These are phyloP conservation scores for Trichophyton equinum DNA, from an alignment of 2,329 filamentous ascomycete species.

Conservation along the genomic window DNA sequence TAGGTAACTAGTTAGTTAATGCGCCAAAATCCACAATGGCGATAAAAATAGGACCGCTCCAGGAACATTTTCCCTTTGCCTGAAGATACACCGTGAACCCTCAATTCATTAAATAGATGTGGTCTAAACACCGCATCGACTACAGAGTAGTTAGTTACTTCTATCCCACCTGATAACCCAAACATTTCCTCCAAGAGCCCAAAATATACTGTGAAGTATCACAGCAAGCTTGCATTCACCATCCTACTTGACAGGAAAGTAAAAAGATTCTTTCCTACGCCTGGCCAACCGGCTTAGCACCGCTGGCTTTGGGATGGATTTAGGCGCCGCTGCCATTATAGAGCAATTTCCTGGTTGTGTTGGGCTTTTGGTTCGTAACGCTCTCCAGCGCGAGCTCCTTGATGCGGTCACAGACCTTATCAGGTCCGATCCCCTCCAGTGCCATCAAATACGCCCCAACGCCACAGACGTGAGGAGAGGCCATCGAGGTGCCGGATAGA, in stretches of 20 bases:
- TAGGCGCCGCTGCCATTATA: slow-evolving; percentile 17
- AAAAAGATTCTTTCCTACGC: neutral
- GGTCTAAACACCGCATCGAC: neutral
- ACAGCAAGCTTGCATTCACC: neutral
- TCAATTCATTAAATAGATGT: neutral
- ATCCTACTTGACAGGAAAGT: neutral
- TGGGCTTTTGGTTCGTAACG: slow-evolving; percentile 14
- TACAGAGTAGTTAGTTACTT: neutral
- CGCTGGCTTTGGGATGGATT: neutral
- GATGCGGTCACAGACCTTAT: slow-evolving; percentile 37
- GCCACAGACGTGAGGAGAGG: slow-evolving; percentile 39
- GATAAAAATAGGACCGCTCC: too few species aligned
- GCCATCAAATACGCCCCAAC: slow-evolving; percentile 41
- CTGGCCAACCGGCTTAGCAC: neutral
- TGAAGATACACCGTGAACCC: too few species aligned
- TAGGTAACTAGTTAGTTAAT: too few species aligned
- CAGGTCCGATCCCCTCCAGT: slow-evolving; percentile 38
- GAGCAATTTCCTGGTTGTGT: slow-evolving; percentile 19
- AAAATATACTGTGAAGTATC: neutral
- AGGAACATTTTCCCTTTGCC: too few species aligned
- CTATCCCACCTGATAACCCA: neutral
- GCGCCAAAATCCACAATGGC: too few species aligned
- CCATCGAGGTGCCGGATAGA: slow-evolving; percentile 27
- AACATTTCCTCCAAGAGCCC: neutral
- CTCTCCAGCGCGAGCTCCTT: slow-evolving; percentile 37